Evolutionary conservation across 768 basidiomycete species (phyloP).

Genomic region (Podaxis rugospora): DNA sequence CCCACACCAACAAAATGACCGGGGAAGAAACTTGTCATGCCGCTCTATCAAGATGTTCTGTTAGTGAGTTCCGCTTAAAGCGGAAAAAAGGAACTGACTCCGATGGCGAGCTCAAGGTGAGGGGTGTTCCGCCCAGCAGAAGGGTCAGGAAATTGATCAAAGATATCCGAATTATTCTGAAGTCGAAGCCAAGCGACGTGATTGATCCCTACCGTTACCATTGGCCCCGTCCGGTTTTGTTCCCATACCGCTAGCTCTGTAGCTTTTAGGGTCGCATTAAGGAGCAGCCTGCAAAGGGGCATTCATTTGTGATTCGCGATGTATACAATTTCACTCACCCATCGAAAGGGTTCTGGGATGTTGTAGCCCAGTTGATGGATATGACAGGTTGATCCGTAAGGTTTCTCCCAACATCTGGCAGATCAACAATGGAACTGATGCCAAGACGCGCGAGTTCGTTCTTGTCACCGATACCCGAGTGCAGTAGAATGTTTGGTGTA

Average conservation of each 20-base stretch:
- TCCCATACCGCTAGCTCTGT: slow-evolving; percentile 21
- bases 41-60: slow-evolving; percentile 9
- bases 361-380: slow-evolving; percentile 21
- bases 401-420: slow-evolving; percentile 35
- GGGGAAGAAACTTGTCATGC: slow-evolving; percentile 23
- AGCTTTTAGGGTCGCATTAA: slow-evolving; percentile 20
- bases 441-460: slow-evolving; percentile 19
- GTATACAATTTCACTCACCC: slow-evolving; percentile 4
- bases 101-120: slow-evolving; percentile 18
- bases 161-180: slow-evolving; percentile 16
- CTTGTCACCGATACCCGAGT: slow-evolving; percentile 32
- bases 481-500: slow-evolving; percentile 31
- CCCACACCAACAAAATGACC: slow-evolving; percentile 13
- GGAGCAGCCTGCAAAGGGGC: slow-evolving; percentile 12
- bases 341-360: slow-evolving; percentile 25
- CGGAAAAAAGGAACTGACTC: slow-evolving; percentile 5
- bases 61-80: background rate
- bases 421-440: slow-evolving; percentile 23
- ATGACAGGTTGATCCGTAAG: slow-evolving; percentile 30
- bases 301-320: background rate
- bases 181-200: slow-evolving; percentile 22
- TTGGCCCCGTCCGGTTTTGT: slow-evolving; percentile 17
- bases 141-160: slow-evolving; percentile 19
- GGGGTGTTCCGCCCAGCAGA: slow-evolving; percentile 21
- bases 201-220: slow-evolving; percentile 17